Percentiles rank a stretch among this genome's conserved stretches.
Conservation (phyloP, 805 yeast genomes). For the Metschnikowia baotianmanensis region DNA sequence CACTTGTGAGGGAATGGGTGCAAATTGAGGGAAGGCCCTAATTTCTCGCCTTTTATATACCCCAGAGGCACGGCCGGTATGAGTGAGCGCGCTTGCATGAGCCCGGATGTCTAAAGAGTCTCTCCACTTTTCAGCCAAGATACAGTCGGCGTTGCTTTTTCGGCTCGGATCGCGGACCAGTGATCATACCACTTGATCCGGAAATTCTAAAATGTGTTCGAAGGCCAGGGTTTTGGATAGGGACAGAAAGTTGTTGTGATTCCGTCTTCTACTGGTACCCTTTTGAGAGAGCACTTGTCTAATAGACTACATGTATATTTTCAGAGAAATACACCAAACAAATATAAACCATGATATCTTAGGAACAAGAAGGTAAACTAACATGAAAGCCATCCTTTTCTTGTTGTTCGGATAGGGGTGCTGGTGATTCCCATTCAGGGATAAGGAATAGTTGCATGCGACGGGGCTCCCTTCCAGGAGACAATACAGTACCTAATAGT, state of each 20-base stretch:
- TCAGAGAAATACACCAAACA: too few species aligned
- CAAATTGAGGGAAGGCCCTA: not conserved
- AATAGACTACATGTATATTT: too few species aligned
- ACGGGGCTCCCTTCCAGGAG: not conserved
- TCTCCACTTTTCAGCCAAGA: conserved; percentile 11
- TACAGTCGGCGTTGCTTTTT: conserved; percentile 10
- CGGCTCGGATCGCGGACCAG: not conserved
- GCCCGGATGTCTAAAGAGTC: conserved; percentile 3
- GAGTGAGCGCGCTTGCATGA: conserved; percentile 3
- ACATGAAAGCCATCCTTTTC: too few species aligned
- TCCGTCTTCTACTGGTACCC: too few species aligned
- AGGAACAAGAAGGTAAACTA: too few species aligned
- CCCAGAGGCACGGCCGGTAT: not conserved
- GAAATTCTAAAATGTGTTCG: too few species aligned
- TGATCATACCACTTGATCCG: not conserved
- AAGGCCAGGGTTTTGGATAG: too few species aligned
- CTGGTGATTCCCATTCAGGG: not conserved
- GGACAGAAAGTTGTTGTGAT: too few species aligned
- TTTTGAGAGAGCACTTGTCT: too few species aligned
- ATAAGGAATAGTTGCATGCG: not conserved
- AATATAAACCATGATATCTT: too few species aligned
- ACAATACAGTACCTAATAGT: not conserved
- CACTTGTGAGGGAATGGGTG: conserved; percentile 1
- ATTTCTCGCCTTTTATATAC: conserved; percentile 3
- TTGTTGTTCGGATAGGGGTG: not conserved